A percentile compares a stretch with the other conserved stretches of the same genome.
Conservation (phyloP, 495 filamentous ascomycete genomes). For the Daldinia bambusicola region DNA sequence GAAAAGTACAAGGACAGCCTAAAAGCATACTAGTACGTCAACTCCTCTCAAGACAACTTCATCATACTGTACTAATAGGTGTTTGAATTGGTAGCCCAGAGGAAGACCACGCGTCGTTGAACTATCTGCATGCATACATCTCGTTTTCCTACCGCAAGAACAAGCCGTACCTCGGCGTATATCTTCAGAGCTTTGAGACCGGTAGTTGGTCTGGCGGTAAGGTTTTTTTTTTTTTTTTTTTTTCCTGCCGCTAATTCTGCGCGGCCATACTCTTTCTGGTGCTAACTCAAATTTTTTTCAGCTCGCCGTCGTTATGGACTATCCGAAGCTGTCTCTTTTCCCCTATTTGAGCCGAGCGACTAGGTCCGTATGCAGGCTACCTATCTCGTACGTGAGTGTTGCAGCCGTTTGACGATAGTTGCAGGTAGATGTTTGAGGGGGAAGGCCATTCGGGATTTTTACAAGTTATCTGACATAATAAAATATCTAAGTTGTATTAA, state of each 20-base stretch:
- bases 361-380: background rate
- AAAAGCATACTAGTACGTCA: slow-evolving; percentile 1
- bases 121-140: slow-evolving; percentile 1
- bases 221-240: too few relatives aligned
- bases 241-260: background rate
- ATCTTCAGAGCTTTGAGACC: slow-evolving; percentile 4
- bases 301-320: background rate
- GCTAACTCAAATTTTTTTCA: background rate
- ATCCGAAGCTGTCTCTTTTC: background rate
- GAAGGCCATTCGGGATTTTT: too few relatives aligned
- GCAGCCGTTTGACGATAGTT: background rate
- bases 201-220: background rate
- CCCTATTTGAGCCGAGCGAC: background rate
- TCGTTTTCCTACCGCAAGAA: slow-evolving; percentile 3
- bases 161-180: slow-evolving; percentile 1
- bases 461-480: too few relatives aligned
- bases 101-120: background rate
- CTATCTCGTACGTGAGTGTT: background rate
- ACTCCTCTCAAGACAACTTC: background rate
- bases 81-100: background rate
- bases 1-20: slow-evolving; percentile 1
- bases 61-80: background rate
- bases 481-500: too few relatives aligned
- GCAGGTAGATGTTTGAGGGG: too few relatives aligned
- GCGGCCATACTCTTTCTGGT: background rate